Conservation (phyloP, 2,329 filamentous ascomycete genomes). For the Cercospora canescens region DNA sequence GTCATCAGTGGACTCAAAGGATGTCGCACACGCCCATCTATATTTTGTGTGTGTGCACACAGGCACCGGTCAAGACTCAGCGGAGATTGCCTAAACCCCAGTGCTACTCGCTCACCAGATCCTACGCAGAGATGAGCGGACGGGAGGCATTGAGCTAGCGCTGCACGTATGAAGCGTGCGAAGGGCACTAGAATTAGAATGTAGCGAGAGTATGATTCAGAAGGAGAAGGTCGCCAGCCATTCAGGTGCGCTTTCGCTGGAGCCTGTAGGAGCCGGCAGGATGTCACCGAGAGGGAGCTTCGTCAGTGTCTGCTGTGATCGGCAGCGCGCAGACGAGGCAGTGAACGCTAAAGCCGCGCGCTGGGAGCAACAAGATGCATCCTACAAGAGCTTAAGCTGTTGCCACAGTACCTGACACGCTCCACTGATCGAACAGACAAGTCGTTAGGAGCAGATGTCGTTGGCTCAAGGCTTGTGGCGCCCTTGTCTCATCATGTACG, state of each 20-base stretch:
- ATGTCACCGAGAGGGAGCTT: not conserved
- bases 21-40: not conserved
- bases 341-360: not conserved
- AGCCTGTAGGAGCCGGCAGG: not conserved
- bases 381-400: not conserved
- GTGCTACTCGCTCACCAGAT: not conserved
- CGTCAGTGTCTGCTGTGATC: not conserved
- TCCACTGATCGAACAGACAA: not conserved
- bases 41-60: not conserved
- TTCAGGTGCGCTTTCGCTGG: not conserved
- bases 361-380: not conserved
- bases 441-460: not conserved
- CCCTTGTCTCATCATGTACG: not conserved
- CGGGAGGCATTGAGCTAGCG: not conserved
- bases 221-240: not conserved
- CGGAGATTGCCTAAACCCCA: constrained; percentile 2
- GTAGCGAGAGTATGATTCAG: not conserved
- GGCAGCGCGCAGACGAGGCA: not conserved
- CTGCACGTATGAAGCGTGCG: not conserved
- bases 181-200: not conserved
- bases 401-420: not conserved
- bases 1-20: not conserved
- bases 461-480: not conserved
- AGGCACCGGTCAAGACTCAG: not conserved
- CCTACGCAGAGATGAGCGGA: not conserved